These are phyloP conservation scores for Citrus glauca DNA, from an alignment of 345 rosid genomes.

Conservation along the genomic window DNA sequence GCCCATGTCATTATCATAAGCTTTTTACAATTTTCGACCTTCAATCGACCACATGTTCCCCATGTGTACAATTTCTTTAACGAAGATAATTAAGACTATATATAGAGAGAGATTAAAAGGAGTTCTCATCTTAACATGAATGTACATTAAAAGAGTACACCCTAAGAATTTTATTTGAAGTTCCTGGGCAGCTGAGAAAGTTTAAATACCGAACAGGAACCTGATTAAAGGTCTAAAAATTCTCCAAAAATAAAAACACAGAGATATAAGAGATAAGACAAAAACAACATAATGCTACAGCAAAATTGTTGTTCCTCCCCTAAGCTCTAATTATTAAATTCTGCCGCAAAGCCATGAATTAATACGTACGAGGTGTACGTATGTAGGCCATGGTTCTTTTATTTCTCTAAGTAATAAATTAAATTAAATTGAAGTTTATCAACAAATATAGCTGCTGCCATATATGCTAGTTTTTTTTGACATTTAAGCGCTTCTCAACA, in stretches of 20 bases:
- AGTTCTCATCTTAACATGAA: too few species aligned
- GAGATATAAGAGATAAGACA: background rate
- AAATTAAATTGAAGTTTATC: background rate
- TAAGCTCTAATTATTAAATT: background rate
- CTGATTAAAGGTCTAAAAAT: background rate
- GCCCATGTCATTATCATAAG: too few species aligned
- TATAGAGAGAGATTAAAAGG: too few species aligned
- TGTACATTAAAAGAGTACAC: too few species aligned
- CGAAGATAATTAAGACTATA: too few species aligned
- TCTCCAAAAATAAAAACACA: background rate
- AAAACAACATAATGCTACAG: constrained; percentile 5
- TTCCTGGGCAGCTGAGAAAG: too few species aligned
- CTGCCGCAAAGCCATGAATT: background rate
- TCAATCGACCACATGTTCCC: too few species aligned
- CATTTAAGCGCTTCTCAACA: background rate
- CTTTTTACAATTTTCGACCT: too few species aligned
- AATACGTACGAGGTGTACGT: background rate
- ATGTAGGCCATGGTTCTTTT: background rate
- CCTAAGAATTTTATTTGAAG: too few species aligned
- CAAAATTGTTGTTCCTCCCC: constrained; percentile 6
- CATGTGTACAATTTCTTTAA: too few species aligned
- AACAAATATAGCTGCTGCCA: background rate
- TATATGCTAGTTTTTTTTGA: background rate
- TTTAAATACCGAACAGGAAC: background rate
- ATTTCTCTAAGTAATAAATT: background rate